Evolutionary conservation across 2,329 filamentous ascomycete genomes (phyloP).

Genomic region (Hypoxylon sp.): DNA sequence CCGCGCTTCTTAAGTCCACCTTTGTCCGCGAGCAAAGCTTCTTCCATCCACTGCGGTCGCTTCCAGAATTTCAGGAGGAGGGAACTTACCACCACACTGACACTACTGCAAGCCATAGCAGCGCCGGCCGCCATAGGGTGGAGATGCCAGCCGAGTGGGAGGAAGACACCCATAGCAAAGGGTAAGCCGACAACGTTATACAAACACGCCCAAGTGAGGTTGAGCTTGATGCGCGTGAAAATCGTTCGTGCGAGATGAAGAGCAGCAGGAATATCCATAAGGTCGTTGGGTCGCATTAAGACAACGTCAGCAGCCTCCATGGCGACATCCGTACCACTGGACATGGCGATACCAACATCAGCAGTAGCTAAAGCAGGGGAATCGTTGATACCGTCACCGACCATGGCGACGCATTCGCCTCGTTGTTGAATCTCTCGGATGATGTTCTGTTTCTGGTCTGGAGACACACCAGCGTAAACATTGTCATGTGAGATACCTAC

Average conservation of each 20-base stretch:
- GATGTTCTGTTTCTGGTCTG: constrained; percentile 91
- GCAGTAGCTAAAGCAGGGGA: constrained; percentile 94
- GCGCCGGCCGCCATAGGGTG: constrained; percentile 96
- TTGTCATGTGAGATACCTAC: constrained; percentile 84
- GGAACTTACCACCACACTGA: constrained; percentile 89
- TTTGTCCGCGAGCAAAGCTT: constrained; percentile 73
- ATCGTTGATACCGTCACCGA: constrained; percentile 98
- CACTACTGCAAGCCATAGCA: constrained; percentile 92
- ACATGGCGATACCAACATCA: constrained; percentile 92
- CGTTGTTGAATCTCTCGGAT: constrained; percentile 80
- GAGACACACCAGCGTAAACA: constrained; percentile 89
- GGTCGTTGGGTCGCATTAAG: constrained; percentile 90
- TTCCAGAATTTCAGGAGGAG: constrained; percentile 90
- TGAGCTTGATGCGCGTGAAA: constrained; percentile 93
- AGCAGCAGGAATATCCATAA: constrained; percentile 92
- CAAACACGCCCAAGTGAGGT: constrained; percentile 90
- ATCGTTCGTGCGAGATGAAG: constrained; percentile 86
- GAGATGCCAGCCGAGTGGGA: constrained; percentile 88
- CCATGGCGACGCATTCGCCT: constrained; percentile 91
- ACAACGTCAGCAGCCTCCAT: constrained; percentile 98
- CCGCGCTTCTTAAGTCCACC: constrained; percentile 61
- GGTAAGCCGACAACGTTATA: constrained; percentile 95
- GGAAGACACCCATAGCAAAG: constrained; percentile 96
- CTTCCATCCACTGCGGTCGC: constrained; percentile 88
- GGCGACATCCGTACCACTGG: constrained; percentile 93